Percentiles rank a stretch among this genome's conserved stretches.
Evolutionary conservation across 495 filamentous ascomycete species (phyloP).

Genomic region (Patellaria atrata): DNA sequence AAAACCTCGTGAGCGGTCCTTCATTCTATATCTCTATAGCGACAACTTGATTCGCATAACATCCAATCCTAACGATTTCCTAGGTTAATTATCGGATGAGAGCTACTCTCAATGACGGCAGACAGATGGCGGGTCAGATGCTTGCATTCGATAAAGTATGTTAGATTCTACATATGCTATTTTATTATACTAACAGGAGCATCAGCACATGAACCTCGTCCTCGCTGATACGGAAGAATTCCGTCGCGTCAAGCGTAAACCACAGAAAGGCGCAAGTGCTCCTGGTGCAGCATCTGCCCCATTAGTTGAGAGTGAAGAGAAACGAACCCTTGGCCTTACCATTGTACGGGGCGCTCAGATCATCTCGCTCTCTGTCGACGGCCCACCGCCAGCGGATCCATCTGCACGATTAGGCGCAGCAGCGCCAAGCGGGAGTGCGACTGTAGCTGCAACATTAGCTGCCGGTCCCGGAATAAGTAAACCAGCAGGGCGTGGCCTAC

Average conservation of each 20-base stretch:
- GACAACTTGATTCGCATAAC: background rate
- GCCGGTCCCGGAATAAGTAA: slow-evolving; percentile 83
- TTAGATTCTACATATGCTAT: too few species aligned
- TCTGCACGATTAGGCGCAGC: slow-evolving; percentile 73
- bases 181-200: slow-evolving; percentile 2
- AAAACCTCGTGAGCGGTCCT: slow-evolving; percentile 74
- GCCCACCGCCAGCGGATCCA: slow-evolving; percentile 89
- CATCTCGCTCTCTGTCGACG: slow-evolving; percentile 87
- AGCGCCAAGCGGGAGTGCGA: slow-evolving; percentile 52
- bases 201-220: slow-evolving; percentile 96
- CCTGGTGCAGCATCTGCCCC: slow-evolving; percentile 45
- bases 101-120: slow-evolving; percentile 85
- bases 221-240: slow-evolving; percentile 99
- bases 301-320: slow-evolving; percentile 81
- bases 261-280: slow-evolving; percentile 53
- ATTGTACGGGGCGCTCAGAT: slow-evolving; percentile 91
- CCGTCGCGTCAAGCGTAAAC: slow-evolving; percentile 83
- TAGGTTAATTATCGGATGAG: slow-evolving; percentile 99
- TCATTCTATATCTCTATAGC: background rate
- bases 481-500: slow-evolving; percentile 82
- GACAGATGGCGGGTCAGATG: slow-evolving; percentile 95
- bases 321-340: slow-evolving; percentile 85
- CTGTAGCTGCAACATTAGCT: slow-evolving; percentile 44
- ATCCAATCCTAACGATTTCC: slow-evolving; percentile 22
- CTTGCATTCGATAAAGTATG: slow-evolving; percentile 93